Evolutionary conservation across 2,329 filamentous ascomycete species (phyloP).

Genomic region (Xylaria hypoxylon): DNA sequence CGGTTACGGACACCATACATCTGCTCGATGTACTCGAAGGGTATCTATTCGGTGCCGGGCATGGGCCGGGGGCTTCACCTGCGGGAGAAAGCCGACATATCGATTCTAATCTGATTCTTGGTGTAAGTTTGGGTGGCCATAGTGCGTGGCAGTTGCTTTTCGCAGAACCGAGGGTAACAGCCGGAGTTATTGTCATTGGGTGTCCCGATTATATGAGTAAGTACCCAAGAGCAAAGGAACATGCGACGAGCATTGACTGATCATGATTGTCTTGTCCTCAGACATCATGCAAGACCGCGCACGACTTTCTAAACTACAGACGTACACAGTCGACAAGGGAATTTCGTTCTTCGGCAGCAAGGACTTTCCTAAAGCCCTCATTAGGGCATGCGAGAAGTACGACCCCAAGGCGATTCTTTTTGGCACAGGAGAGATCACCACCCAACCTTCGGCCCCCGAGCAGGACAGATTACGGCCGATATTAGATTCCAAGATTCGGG

Average conservation of each 20-base stretch:
- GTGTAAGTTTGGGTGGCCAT: slow-evolving; percentile 89
- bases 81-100: slow-evolving; percentile 52
- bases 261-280: slow-evolving; percentile 41
- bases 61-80: slow-evolving; percentile 46
- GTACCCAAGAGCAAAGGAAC: background rate
- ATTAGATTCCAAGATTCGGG: slow-evolving; percentile 63
- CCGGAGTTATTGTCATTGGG: slow-evolving; percentile 83
- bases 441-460: slow-evolving; percentile 52
- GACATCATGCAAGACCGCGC: slow-evolving; percentile 83
- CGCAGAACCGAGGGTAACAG: slow-evolving; percentile 80
- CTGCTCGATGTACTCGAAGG: slow-evolving; percentile 83
- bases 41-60: slow-evolving; percentile 71
- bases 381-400: slow-evolving; percentile 70
- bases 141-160: slow-evolving; percentile 86
- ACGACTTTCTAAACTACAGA: slow-evolving; percentile 71
- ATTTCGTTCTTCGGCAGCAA: slow-evolving; percentile 77
- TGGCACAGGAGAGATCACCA: slow-evolving; percentile 57
- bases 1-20: slow-evolving; percentile 77
- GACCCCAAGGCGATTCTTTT: slow-evolving; percentile 85
- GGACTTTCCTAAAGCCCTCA: slow-evolving; percentile 79
- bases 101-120: slow-evolving; percentile 78
- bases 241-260: slow-evolving; percentile 5
- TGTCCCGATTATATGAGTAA: slow-evolving; percentile 86
- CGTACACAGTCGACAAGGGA: slow-evolving; percentile 68
- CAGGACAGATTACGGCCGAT: slow-evolving; percentile 59